Base-by-base conservation (phyloP, 768 basidiomycete species). In the Russula lepida region DNA sequence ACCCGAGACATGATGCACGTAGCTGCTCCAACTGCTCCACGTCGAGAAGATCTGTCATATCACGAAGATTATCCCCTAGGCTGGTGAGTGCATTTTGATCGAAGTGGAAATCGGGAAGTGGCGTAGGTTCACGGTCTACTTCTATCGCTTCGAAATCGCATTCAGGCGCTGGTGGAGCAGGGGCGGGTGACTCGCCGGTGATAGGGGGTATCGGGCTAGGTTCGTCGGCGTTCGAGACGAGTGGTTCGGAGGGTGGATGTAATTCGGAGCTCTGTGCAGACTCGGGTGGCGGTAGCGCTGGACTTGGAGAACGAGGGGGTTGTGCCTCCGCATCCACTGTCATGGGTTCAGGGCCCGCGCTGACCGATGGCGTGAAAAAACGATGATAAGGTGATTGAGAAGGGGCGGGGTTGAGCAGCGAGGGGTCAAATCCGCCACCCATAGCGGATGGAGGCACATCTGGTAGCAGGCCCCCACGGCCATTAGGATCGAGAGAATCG, bases 11-110 rank as follows among this genome's bases (percentile, higher is more conserved):
- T 2, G 81, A 84, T 8, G 97, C 95, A 6, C 97, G 83, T 6
- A 99, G 78, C 72, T 98, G 94, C 70, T 98, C 97, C 6, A 99
- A 80, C 69, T 95, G 85, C 69, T 99, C 97, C 53, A 98, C 79
- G 27, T 78, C 89, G 46, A 98, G 75, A 0, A 69, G 70, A 6
- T 62, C 70, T 1, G 95, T 97, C 48, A 70, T 70, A 19, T 80
- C 74, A 37, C 74, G 74, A 28, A 98, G 70, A 48, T 76, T 72
- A 2, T 70, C 48, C 58, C 75, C 72, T 0, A 98, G 79, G 11
- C 78, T 68, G 0, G 66, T 67, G 27, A 95, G 66, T 11, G 77
- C 69, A 2, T 62, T 69, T 25, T 81, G 74, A 51, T 89, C 78
- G 15, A 95, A 68, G 44, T 82, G 71, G 72, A 99, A 97, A 43